Percentiles rank a stretch among this genome's conserved stretches.
Conservation (phyloP, 441 rosid species). For the Cnidoscolus chayamansa region DNA sequence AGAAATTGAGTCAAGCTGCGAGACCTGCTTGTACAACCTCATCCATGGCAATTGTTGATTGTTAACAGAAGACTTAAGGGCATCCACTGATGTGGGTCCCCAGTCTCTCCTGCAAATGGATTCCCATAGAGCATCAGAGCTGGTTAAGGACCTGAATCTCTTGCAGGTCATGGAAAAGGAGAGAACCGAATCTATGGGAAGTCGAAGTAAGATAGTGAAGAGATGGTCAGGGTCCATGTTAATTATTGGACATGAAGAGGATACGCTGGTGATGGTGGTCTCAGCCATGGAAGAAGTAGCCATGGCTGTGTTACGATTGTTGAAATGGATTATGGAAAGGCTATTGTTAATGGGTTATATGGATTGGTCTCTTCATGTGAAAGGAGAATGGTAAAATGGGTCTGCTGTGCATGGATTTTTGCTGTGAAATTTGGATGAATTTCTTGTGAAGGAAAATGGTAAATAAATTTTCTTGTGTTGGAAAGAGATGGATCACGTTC, state of each 20-base stretch:
- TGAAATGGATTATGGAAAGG: no score
- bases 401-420: no score
- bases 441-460: no score
- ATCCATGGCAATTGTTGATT: conserved; percentile 54
- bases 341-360: no score
- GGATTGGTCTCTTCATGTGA: no score
- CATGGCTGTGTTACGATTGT: no score
- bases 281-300: conserved; percentile 34
- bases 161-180: conserved; percentile 72
- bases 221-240: conserved; percentile 65
- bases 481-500: no score
- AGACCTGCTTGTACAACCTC: conserved; percentile 56
- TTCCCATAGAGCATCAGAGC: conserved; percentile 71
- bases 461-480: no score
- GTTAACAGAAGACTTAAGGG: conserved; percentile 41
- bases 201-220: conserved; percentile 64
- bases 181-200: conserved; percentile 70
- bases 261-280: conserved; percentile 8
- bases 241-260: conserved; percentile 27
- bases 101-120: conserved; percentile 67
- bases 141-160: conserved; percentile 48
- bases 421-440: no score
- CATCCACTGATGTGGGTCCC: conserved; percentile 58
- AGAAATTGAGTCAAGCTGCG: conserved; percentile 53
- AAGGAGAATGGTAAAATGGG: no score